Base-by-base conservation (phyloP, 345 rosid species). In the Excoecaria cochinchinensis region DNA sequence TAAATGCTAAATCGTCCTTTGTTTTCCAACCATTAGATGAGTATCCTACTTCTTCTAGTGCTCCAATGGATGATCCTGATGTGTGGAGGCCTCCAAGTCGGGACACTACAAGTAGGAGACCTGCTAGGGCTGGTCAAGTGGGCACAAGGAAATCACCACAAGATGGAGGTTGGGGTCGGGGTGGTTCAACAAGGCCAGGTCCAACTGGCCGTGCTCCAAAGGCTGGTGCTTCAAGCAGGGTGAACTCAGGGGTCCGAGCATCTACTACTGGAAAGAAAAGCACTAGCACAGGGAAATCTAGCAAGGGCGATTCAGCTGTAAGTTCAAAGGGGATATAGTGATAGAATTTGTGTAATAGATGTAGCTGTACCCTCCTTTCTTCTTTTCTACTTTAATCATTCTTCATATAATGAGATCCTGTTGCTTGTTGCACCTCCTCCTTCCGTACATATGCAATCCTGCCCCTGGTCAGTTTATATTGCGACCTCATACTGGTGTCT, bases 81-180 rank as follows among this genome's bases (percentile, higher is more conserved):
- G 98, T 96, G 42, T 96, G 99, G 99, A 86, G 97, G 88, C 98
- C 98, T n/a, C 99, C 97, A 7, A 93, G 95, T 47, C 89, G 94
- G 57, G 99, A 93, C 73, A 82, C 90, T 66, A 4, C 87, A 2
- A 85, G 77, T 71, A 87, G 98, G 80, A 89, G 99, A 86, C 88
- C 99, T 4, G 74, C 85, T 0, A 90, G 99, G 85, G 69, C 91
- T 82, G 92, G 90, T 76, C 97, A 90, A 82, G 89, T 75, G 58
- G 95, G 95, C 24, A 76, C 70, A 87, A 86, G 97, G 82, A 96
- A 96, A 82, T 93, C 98, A 21, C 84, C 97, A 14, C 97, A 90
- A 77, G 99, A 96, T 84, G 98, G 93, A 77, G 81, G 89, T 80
- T 96, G 97, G 97, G 90, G 94, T 71, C 94, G 99, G 24, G 76